phyloP scores from a whole-genome alignment of 1,139 yeast genomes.

The Pichia sp. region DNA sequence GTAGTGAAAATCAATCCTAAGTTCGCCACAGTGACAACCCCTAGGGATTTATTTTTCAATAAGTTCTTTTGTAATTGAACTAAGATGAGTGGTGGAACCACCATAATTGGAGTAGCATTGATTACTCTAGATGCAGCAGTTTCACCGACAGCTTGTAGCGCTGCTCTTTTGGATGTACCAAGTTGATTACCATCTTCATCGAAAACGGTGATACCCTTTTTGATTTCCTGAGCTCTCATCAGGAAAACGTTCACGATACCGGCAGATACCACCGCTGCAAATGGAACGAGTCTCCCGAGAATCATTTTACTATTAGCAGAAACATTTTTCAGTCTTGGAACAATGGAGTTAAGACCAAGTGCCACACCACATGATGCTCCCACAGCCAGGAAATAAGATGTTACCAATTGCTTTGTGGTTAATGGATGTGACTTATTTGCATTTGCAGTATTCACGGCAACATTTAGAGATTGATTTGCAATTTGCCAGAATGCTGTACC shows the following conservation, averaged over 20 bases:
- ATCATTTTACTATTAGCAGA: conserved; percentile 63
- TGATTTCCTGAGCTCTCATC: conserved; percentile 92
- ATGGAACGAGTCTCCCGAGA: conserved; percentile 83
- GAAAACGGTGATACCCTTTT: conserved; percentile 71
- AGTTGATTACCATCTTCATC: conserved; percentile 59
- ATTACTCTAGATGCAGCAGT: conserved; percentile 93
- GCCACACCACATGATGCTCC: conserved; percentile 95
- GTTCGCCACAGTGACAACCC: conserved; percentile 62
- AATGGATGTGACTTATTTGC: conserved; percentile 93
- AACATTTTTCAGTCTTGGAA: conserved; percentile 67
- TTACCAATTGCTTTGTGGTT: conserved; percentile 64
- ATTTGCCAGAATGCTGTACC: conserved; percentile 97
- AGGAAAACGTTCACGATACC: conserved; percentile 89
- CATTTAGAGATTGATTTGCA: conserved; percentile 92
- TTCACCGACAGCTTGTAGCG: conserved; percentile 88
- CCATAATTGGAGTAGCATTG: conserved; percentile 97
- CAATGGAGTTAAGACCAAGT: conserved; percentile 79
- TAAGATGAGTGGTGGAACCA: conserved; percentile 78
- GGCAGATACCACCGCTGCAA: conserved; percentile 96
- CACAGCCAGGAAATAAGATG: conserved; percentile 82
- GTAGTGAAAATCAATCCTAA: conserved; percentile 81
- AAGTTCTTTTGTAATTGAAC: conserved; percentile 66
- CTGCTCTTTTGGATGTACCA: conserved; percentile 82
- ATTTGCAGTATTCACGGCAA: conserved; percentile 92
- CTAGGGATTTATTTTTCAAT: conserved; percentile 58